Conservation (phyloP, 306 rosid genomes). For the Argentina anserina region DNA sequence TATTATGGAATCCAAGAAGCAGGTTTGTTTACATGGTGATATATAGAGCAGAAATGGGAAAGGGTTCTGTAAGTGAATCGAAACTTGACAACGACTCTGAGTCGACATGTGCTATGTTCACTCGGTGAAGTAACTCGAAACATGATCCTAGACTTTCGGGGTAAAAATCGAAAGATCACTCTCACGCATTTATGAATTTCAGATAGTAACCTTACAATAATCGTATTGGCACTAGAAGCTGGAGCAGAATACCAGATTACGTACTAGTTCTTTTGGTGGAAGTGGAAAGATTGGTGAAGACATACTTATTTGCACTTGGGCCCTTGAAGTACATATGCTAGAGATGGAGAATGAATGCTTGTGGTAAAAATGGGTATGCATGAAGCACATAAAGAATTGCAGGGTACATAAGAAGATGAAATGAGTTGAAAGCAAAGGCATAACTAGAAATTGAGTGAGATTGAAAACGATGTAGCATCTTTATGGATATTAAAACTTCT, state of each 20-base stretch:
- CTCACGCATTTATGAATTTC: neutral
- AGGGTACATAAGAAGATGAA: conserved; percentile 23
- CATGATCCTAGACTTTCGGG: neutral
- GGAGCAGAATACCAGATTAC: neutral
- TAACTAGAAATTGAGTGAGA: conserved; percentile 37
- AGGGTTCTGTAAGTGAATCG: neutral
- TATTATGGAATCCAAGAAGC: neutral
- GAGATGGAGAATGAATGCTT: neutral
- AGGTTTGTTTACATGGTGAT: neutral
- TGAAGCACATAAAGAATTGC: neutral
- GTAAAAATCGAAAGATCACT: neutral
- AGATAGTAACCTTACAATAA: neutral
- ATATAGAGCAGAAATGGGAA: neutral
- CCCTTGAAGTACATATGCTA: neutral
- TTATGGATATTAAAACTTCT: conserved; percentile 19
- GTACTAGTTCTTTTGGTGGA: neutral
- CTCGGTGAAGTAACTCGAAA: neutral
- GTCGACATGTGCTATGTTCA: no score
- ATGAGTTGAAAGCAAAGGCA: conserved; percentile 56
- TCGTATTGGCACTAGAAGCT: neutral
- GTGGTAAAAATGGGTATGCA: neutral
- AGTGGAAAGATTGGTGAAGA: neutral
- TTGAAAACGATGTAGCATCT: conserved; percentile 69
- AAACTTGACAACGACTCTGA: neutral
- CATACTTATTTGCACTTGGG: neutral